These are phyloP conservation scores for Panaeolus cyanescens DNA, from an alignment of 768 basidiomycete genomes.

Conservation along the genomic window DNA sequence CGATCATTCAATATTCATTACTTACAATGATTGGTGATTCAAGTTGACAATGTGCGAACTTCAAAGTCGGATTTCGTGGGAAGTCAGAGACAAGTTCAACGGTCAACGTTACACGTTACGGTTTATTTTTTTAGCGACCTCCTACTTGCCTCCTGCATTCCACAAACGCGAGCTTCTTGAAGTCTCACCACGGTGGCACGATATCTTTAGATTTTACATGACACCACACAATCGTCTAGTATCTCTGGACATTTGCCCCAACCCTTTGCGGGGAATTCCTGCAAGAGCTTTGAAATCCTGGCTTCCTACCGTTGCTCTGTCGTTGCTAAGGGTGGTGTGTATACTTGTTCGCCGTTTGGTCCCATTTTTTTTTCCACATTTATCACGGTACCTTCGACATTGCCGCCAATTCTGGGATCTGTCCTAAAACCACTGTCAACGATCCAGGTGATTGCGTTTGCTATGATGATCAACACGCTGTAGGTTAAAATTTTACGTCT, in stretches of 20 bases:
- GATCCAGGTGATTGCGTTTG: slow-evolving; percentile 81
- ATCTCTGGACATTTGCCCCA: slow-evolving; percentile 67
- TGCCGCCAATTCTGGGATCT: too few species aligned
- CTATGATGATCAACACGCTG: slow-evolving; percentile 49
- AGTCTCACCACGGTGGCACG: too few species aligned
- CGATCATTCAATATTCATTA: too few species aligned
- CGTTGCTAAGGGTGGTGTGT: slow-evolving; percentile 59
- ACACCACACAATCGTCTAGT: slow-evolving; percentile 62
- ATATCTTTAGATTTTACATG: slow-evolving; percentile 14
- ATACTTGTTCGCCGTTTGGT: slow-evolving; percentile 57
- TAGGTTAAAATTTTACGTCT: slow-evolving; percentile 16
- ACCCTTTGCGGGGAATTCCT: slow-evolving; percentile 67
- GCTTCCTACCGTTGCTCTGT: slow-evolving; percentile 74
- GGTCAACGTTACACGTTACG: too few species aligned
- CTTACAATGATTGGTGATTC: too few species aligned
- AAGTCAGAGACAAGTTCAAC: too few species aligned
- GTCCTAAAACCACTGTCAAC: slow-evolving; percentile 92
- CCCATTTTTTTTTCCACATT: neutral
- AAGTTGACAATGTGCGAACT: too few species aligned
- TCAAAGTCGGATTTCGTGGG: too few species aligned
- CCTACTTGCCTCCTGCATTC: too few species aligned
- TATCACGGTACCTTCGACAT: slow-evolving; percentile 66
- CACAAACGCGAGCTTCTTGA: too few species aligned
- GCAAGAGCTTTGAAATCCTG: slow-evolving; percentile 70
- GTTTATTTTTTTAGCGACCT: too few species aligned